Base-by-base conservation (phyloP, 129 eudicot species). In the Solidago caesia region DNA sequence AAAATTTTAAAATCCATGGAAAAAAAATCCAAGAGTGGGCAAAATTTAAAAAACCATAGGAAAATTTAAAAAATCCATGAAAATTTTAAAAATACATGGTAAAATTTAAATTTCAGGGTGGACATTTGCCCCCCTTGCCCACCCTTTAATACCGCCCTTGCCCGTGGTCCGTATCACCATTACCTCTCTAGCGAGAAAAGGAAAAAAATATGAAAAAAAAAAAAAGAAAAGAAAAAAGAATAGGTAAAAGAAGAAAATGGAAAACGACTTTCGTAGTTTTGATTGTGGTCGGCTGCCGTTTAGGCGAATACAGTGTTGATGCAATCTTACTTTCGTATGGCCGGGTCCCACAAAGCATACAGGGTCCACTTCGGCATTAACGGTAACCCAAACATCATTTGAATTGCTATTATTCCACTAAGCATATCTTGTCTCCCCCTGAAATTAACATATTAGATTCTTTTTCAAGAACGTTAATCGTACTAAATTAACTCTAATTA, bases 381-480 rank as follows among this genome's bases (percentile, higher is more conserved):
- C 82, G 76, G 70, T 77, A 77, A 77, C 70, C 45, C 76, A 33
- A 33, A 49, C 52, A 27, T 77, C 53, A 71, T 77, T 47, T 70
- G 62, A 47, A 45, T 48, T 69, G 81, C 56, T 42, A 70, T 70
- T 48, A 61, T 77, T 47, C 64, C 71, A 41, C 53, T 77, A 77
- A 77, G 70, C 81, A 77, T 71, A 77, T 69, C 70, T 69, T 77
- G 81, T 77, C 81, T 59, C 81, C 76, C 64, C 33, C 46, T 15
- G 9, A 46, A 1, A 58, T 16, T 21, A 2, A 72, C 25, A 13
- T 33, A 33, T 33, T 1, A 33, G 3, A 33, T 33, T 33, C 2
- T 1, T 33, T 33, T 33, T 33, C 39, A 1, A 33, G 3, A 33
- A 33, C 39, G 39, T 52, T 6, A 3, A 11, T 11, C 5, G 1